Evolutionary conservation across 495 filamentous ascomycete species (phyloP).

Genomic region (Astrocystis sublimbata): DNA sequence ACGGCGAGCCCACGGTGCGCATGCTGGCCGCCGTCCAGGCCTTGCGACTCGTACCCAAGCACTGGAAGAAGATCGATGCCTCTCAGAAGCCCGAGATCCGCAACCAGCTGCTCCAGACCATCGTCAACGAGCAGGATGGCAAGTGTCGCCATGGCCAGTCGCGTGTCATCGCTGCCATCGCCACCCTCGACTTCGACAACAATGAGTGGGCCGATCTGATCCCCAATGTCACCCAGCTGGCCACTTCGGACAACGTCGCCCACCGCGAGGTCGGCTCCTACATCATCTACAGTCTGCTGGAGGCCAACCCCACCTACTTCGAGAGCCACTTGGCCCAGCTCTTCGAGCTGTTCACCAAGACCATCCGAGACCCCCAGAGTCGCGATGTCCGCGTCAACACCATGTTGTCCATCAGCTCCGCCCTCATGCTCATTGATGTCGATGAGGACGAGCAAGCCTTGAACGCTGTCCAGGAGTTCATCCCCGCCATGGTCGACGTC

Average conservation of each 20-base stretch:
- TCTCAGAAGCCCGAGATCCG: slow-evolving; percentile 71
- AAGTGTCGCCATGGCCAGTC: slow-evolving; percentile 83
- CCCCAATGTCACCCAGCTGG: slow-evolving; percentile 69
- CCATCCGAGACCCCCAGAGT: slow-evolving; percentile 88
- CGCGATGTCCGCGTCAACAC: slow-evolving; percentile 92
- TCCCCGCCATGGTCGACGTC: slow-evolving; percentile 87
- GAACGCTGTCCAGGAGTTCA: slow-evolving; percentile 68
- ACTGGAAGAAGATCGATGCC: slow-evolving; percentile 69
- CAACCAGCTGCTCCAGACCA: slow-evolving; percentile 76
- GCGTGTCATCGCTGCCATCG: slow-evolving; percentile 83
- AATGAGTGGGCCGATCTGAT: slow-evolving; percentile 85
- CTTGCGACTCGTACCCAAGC: slow-evolving; percentile 76
- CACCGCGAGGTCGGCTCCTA: slow-evolving; percentile 91
- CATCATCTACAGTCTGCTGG: slow-evolving; percentile 87
- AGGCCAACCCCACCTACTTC: slow-evolving; percentile 77
- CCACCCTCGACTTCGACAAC: slow-evolving; percentile 80
- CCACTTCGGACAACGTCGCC: slow-evolving; percentile 65
- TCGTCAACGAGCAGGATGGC: slow-evolving; percentile 70
- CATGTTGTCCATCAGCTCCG: slow-evolving; percentile 84
- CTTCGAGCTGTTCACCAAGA: slow-evolving; percentile 80
- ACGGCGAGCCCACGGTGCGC: slow-evolving; percentile 69
- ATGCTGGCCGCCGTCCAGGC: slow-evolving; percentile 91
- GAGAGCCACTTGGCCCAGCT: slow-evolving; percentile 74
- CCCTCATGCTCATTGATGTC: slow-evolving; percentile 82
- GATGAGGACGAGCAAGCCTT: slow-evolving; percentile 77